Conservation (phyloP, 352 stramenopile species). For the Hyaloperonospora arabidopsidis region DNA sequence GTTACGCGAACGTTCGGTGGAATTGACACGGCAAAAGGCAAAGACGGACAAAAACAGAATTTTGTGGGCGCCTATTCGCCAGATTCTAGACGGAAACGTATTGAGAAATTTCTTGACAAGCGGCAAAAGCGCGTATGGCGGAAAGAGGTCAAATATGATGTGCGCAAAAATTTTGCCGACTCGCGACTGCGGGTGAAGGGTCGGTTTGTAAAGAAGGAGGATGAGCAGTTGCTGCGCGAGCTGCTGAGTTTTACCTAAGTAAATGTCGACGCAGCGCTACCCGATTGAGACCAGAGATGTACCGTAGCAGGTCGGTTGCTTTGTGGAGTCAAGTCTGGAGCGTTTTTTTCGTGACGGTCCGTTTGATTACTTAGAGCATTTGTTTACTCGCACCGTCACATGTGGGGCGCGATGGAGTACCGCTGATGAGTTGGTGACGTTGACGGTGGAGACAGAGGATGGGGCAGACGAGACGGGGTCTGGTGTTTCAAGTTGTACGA, state of each 20-base stretch:
- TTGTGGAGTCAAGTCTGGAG: too few relatives aligned
- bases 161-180: conserved; percentile 98
- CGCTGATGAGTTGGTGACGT: too few relatives aligned
- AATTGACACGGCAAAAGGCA: conserved; percentile 38
- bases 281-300: too few relatives aligned
- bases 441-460: too few relatives aligned
- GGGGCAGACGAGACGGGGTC: too few relatives aligned
- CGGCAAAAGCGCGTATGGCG: conserved; percentile 91
- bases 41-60: conserved; percentile 61
- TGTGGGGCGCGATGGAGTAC: too few relatives aligned
- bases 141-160: conserved; percentile 96
- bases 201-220: conserved; percentile 97
- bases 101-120: conserved; percentile 94
- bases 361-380: too few relatives aligned
- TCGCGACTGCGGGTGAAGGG: conserved; percentile 93
- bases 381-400: too few relatives aligned
- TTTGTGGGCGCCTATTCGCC: conserved; percentile 93
- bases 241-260: conserved; percentile 76
- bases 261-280: too few relatives aligned
- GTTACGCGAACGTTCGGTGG: conserved; percentile 36
- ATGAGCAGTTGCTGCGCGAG: conserved; percentile 86
- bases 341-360: too few relatives aligned
- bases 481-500: too few relatives aligned
- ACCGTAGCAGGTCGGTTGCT: too few relatives aligned
- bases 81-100: conserved; percentile 86